Base-by-base conservation (phyloP, 768 basidiomycete species). In the Phylloporus rhodoxanthus region DNA sequence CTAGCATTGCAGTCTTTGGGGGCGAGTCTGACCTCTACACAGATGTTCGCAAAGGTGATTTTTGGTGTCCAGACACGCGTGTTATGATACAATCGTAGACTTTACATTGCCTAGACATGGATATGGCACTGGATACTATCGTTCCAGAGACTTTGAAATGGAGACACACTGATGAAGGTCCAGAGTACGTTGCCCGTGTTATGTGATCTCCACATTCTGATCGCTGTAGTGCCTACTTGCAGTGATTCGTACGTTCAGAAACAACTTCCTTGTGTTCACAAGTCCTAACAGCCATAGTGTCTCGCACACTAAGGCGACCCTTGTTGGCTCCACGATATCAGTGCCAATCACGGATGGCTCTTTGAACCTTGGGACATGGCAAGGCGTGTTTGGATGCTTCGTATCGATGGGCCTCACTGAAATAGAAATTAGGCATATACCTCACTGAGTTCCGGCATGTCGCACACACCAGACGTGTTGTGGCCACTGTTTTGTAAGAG, bases 361-460 rank as follows among this genome's bases (percentile, higher is more conserved):
- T 41, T 70, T 95, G 56, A 88, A 85, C 54, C 70, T 96, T 43
- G 93, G 93, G 10, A 93, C 89, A 20, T 96, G 93, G 93, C 93
- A 96, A 77, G 92, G 90, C 80, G 30, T 43, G 67, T 59, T 20
- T 47, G 21, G 17, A 37, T 50, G 37, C 8, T 41, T 43, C 17
- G 13, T n/a, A n/a, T 42, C 21, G 14, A 25, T 36, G 26, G 14
- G 19, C 44, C 29, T 30, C 28, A 32, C 36, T 47, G 48, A 63
- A 26, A 23, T 23, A 7, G 29, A 28, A 37, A 23, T 8, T 40
- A 76, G 89, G 92, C 1, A 91, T 93, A 47, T 94, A 94, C 64
- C 75, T 94, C 39, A 84, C 85, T 2, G 92, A 95, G 66, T 92
- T 93, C 66, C 74, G 91, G 52, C 79, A 84, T 57, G 57, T 68